Evolutionary conservation across 2,329 filamentous ascomycete genomes (phyloP), one percentile per base, ranked within the genome.

Genomic region (Penicillium capsulatum): DNA sequence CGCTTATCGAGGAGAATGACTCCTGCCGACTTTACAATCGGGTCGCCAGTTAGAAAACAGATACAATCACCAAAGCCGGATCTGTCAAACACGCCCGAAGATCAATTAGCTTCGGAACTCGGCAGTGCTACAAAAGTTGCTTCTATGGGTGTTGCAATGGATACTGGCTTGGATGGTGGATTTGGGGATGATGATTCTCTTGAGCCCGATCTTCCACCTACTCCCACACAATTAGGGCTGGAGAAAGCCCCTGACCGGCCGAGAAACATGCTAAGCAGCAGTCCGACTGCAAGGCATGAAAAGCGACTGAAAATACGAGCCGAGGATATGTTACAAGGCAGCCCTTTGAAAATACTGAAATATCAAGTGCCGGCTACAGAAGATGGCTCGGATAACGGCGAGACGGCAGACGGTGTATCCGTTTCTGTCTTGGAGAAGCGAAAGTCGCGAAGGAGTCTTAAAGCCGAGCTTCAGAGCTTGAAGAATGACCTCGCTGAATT

Each of bases 141-240:
- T 51, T 55, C 54, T 13, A 44, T 44, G 29, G 55, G 50, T 20
- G n/a, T 29, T 9, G 53, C 55, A 26, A 29, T 47, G 24, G 43
- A 42, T 13, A 34, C 38, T 11, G 48, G 54, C 14, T 36, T 51
- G 4, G 53, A 47, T 19, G 41, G 45, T 29, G 39, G 39, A 17
- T 47, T 54, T 7, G 41, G 57, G 38, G 50, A 57, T 13, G 54
- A 59, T 8, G 61, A 61, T 5, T 48, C 58, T n/a, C 71, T 71
- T 11, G 80, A 85, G 51, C 81, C 81, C 1, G 79, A 83, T 33
- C 68, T 86, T 4, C 83, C 82, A 10, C 65, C 66, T n/a, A 69
- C 66, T 6, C 67, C 67, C 17, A 65, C 66, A 11, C 60, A 69
- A 42, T 40, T 69, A 16, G 64, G 65, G 5, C 44, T 68, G 22